phyloP scores from a whole-genome alignment of 192 early-diverging fungal genomes.

The Backusella westeae region DNA sequence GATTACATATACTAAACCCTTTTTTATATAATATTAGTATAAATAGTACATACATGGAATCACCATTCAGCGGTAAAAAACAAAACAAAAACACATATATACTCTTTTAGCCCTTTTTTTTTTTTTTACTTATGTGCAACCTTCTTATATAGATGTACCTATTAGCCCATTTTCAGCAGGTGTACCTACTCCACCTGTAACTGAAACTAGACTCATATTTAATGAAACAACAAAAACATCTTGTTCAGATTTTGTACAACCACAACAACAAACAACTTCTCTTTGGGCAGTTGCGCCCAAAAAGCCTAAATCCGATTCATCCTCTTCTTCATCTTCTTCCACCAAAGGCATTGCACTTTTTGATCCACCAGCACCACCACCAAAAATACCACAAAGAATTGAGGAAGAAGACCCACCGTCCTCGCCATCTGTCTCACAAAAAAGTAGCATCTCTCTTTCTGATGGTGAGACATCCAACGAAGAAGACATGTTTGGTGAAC shows the following conservation, averaged over 20 bases:
- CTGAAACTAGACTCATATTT: background rate
- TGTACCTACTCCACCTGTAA: background rate
- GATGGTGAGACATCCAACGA: background rate
- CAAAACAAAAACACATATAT: background rate
- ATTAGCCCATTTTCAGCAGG: background rate
- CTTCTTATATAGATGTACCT: constrained; percentile 4
- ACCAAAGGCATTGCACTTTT: background rate
- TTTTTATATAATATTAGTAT: background rate
- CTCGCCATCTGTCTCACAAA: background rate
- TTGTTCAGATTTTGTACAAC: background rate
- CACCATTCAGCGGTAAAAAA: background rate
- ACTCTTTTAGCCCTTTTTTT: background rate
- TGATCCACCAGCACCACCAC: constrained; percentile 5
- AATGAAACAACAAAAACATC: background rate
- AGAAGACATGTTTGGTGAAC: constrained; percentile 46
- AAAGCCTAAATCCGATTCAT: background rate
- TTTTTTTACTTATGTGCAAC: constrained; percentile 14
- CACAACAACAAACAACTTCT: background rate
- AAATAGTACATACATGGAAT: background rate
- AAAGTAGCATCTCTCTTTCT: background rate
- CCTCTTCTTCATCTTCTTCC: background rate
- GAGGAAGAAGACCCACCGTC: background rate
- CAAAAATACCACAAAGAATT: background rate
- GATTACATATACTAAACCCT: background rate
- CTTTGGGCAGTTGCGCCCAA: background rate